Evolutionary conservation across 148 eudicot species (phyloP).

Genomic region (Polygonum aviculare): DNA sequence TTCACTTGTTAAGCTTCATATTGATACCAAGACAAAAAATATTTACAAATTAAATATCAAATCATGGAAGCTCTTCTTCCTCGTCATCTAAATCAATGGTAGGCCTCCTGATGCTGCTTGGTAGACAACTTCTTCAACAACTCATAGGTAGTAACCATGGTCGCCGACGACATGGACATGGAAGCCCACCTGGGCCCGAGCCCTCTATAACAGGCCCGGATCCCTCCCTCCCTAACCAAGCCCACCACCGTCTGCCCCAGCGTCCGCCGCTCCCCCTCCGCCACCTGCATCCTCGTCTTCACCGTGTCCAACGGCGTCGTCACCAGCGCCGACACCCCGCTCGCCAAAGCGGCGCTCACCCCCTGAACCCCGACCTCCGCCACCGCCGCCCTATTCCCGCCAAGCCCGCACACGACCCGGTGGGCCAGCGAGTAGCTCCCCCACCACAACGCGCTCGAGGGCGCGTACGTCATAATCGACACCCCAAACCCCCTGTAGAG

Average conservation of each 20-base stretch:
- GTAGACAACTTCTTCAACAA: constrained; percentile 43
- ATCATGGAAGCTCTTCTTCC: no score
- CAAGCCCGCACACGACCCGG: constrained; percentile 30
- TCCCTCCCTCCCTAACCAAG: constrained; percentile 47
- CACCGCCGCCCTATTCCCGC: constrained; percentile 19
- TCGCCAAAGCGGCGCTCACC: constrained; percentile 38
- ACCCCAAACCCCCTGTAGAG: constrained; percentile 57
- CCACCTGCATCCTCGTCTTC: constrained; percentile 52
- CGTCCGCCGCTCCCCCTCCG: constrained; percentile 31
- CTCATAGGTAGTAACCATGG: constrained; percentile 61
- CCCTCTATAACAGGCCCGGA: constrained; percentile 51
- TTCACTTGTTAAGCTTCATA: no score
- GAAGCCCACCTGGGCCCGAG: constrained; percentile 56
- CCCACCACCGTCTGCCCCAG: constrained; percentile 29
- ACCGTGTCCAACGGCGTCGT: constrained; percentile 57
- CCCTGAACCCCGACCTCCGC: constrained; percentile 38
- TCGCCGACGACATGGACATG: constrained; percentile 47
- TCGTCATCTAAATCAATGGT: background rate
- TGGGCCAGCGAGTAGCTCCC: constrained; percentile 40
- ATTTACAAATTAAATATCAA: no score
- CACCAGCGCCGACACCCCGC: constrained; percentile 45
- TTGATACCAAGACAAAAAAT: no score
- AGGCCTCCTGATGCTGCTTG: constrained; percentile 27
- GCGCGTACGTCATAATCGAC: constrained; percentile 52
- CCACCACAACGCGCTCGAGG: constrained; percentile 67